Base-by-base conservation (phyloP, 2,329 filamentous ascomycete genomes). In the Fusarium sulawesiense region DNA sequence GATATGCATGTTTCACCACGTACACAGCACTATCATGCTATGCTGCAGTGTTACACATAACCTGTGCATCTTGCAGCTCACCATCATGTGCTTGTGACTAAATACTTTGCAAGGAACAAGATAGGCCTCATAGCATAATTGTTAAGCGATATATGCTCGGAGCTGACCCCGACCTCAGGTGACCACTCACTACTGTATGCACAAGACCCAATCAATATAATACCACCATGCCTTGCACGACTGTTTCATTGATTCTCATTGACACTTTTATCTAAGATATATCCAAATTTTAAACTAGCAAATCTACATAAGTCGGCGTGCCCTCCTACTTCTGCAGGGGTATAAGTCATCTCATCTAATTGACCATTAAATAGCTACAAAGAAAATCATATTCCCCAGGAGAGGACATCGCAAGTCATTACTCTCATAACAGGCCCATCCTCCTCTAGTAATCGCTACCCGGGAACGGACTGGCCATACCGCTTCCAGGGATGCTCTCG, bases 401-500 rank as follows among this genome's bases (percentile, higher is more conserved):
- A 68, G 62, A 70, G 67, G 69, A 65, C 72, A 66, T 76, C 74
- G 67, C 71, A 75, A 67, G 72, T 76, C 74, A 76, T 76, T 62
- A 74, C 65, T 66, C 60, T 67, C 68, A 64, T 71, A 59, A 65
- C 56, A 57, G 58, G 34, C 45, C 27, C 51, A 47, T 51, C 49
- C 47, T 60, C 41, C 42, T 48, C 56, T 72, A 78, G 51, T 75
- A 77, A 56, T 79, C 77, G 67, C 77, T 80, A 42, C 75, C 76
- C 10, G 72, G 75, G 27, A 65, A 74, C 3, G 80, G 80, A 49
- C 80, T 82, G 56, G 76, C 75, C 56, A 81, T 68, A 16, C 80
- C 80, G 61, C 80, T 82, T 48, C 76, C 78, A 11, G 77, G 71
- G 29, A 75, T 70, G 66, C 83, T 86, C 45, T 82, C 82, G 57